A percentile compares a stretch with the other conserved stretches of the same genome.
These are phyloP conservation scores for Drechslerella coelobrocha DNA, from an alignment of 2,329 filamentous ascomycete genomes.

Conservation along the genomic window DNA sequence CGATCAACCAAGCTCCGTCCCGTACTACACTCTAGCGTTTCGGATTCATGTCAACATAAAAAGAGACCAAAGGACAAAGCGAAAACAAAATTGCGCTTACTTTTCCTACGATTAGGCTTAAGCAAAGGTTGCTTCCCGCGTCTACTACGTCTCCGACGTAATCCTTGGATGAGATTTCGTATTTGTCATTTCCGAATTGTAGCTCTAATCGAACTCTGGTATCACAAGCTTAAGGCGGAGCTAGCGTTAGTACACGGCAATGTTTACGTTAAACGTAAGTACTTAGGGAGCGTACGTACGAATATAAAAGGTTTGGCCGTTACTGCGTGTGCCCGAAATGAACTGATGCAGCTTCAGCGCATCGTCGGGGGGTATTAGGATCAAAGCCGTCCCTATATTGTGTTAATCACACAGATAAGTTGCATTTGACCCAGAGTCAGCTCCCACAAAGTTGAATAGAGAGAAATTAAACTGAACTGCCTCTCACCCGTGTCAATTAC, in stretches of 20 bases:
- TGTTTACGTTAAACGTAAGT: neutral
- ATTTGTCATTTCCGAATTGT: conserved; percentile 72
- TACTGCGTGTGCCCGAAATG: conserved; percentile 68
- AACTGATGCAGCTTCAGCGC: conserved; percentile 71
- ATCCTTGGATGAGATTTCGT: conserved; percentile 72
- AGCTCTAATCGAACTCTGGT: conserved; percentile 69
- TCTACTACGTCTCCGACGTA: conserved; percentile 65
- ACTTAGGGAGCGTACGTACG: conserved; percentile 9
- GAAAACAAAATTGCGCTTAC: conserved; percentile 18
- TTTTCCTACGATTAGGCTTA: conserved; percentile 53
- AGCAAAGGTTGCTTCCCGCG: conserved; percentile 58
- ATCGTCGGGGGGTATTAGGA: conserved; percentile 73
- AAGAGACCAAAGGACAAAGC: neutral
- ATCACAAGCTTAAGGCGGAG: conserved; percentile 70
- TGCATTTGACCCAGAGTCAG: neutral
- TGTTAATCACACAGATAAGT: neutral
- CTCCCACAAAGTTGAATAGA: neutral
- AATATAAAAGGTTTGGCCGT: conserved; percentile 67
- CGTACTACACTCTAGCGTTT: conserved; percentile 32
- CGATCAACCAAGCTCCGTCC: conserved; percentile 71
- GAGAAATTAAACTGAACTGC: conserved; percentile 60
- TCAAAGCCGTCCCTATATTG: conserved; percentile 54
- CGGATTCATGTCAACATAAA: neutral
- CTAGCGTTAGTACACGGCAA: neutral
- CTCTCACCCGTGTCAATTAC: conserved; percentile 81